A percentile compares a stretch with the other conserved stretches of the same genome.
Evolutionary conservation across 2,329 filamentous ascomycete genomes (phyloP).

Genomic region (Ophiostoma australiae): DNA sequence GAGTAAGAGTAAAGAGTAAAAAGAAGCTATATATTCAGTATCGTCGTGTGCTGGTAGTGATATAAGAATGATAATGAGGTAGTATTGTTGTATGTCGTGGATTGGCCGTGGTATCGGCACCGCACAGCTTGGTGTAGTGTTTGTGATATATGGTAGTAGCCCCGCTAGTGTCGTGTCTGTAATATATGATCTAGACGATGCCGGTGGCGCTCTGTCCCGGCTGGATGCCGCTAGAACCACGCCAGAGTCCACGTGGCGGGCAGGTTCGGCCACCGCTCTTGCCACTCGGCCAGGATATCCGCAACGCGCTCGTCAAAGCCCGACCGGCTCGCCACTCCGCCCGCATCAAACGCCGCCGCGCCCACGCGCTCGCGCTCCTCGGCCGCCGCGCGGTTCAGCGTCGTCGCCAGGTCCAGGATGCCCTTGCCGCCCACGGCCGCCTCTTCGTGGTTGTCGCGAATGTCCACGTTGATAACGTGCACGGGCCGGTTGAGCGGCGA

Average conservation of each 20-base stretch:
- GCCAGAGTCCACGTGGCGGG: constrained; percentile 91
- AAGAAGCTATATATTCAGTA: not conserved
- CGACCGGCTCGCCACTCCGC: constrained; percentile 59
- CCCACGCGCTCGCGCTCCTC: constrained; percentile 69
- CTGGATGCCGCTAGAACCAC: constrained; percentile 62
- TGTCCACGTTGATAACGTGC: constrained; percentile 97
- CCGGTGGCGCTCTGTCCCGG: not conserved
- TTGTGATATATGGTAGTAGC: not conserved
- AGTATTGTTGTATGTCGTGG: not conserved
- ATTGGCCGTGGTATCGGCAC: not conserved
- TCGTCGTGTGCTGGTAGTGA: not conserved
- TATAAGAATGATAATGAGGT: not conserved
- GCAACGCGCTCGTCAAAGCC: constrained; percentile 92
- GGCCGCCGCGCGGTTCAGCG: constrained; percentile 71
- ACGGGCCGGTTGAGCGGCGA: constrained; percentile 85
- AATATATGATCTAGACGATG: not conserved
- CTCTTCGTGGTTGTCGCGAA: constrained; percentile 97
- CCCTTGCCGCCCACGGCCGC: constrained; percentile 83
- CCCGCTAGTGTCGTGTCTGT: not conserved
- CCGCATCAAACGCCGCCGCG: constrained; percentile 62
- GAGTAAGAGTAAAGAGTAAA: not conserved
- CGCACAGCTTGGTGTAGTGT: not conserved
- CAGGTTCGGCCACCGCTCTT: constrained; percentile 87
- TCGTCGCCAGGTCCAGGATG: constrained; percentile 85
- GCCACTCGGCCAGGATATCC: constrained; percentile 86